A percentile compares a stretch with the other conserved stretches of the same genome.
phyloP scores from a whole-genome alignment of 768 basidiomycete species.

The Leccinum obscurum region DNA sequence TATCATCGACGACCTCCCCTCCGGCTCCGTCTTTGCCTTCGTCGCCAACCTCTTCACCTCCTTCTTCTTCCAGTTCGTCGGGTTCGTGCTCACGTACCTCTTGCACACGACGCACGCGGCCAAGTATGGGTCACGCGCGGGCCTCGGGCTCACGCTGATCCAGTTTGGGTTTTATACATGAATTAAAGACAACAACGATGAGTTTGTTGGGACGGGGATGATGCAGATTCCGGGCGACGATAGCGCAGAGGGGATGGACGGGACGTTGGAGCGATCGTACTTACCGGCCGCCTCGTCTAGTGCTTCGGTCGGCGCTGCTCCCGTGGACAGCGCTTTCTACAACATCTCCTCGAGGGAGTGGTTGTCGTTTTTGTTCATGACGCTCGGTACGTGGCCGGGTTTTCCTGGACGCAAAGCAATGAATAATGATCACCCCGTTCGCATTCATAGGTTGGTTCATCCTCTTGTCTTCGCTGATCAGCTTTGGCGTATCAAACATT shows the following conservation, averaged over 20 bases:
- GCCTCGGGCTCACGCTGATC: constrained; percentile 91
- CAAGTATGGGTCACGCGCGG: constrained; percentile 90
- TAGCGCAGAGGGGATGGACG: constrained; percentile 17
- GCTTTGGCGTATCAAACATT: constrained; percentile 86
- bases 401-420: neutral
- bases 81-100: constrained; percentile 89
- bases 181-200: constrained; percentile 25
- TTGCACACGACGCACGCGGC: constrained; percentile 91
- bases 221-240: constrained; percentile 21
- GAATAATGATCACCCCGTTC: constrained; percentile 2
- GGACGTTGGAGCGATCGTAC: constrained; percentile 21
- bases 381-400: constrained; percentile 52
- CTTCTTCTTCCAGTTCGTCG: constrained; percentile 96
- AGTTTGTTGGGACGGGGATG: constrained; percentile 21
- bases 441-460: constrained; percentile 77
- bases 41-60: constrained; percentile 79
- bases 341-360: constrained; percentile 70
- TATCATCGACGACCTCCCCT: constrained; percentile 88
- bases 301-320: constrained; percentile 10
- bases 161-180: constrained; percentile 86
- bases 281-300: constrained; percentile 22
- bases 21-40: constrained; percentile 76
- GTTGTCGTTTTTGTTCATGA: constrained; percentile 92
- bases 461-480: constrained; percentile 76
- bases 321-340: constrained; percentile 22